A percentile compares a stretch with the other conserved stretches of the same genome.
These are phyloP conservation scores for Amylocarpus encephaloides DNA, from an alignment of 2,329 filamentous ascomycete species.

Conservation along the genomic window DNA sequence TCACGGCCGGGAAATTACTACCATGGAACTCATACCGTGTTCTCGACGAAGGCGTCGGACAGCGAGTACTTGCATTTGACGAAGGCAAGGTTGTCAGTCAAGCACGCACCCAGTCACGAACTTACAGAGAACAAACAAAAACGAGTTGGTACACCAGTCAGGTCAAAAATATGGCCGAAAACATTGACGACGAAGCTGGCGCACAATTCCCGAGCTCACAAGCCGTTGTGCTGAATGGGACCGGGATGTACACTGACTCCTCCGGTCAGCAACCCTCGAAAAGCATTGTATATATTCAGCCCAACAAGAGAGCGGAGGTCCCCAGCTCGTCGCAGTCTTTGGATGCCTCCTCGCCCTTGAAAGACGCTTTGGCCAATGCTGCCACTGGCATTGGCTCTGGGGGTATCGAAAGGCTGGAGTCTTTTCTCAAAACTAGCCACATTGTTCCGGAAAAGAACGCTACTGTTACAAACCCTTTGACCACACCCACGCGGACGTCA, in stretches of 20 bases:
- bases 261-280: slow-evolving; percentile 3
- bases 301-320: too few relatives aligned
- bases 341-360: slow-evolving; percentile 30
- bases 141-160: slow-evolving; percentile 78
- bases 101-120: slow-evolving; percentile 49
- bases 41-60: slow-evolving; percentile 74
- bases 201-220: slow-evolving; percentile 26
- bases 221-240: slow-evolving; percentile 10
- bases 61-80: slow-evolving; percentile 64
- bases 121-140: slow-evolving; percentile 77
- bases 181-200: slow-evolving; percentile 39
- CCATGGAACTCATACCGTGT: slow-evolving; percentile 84
- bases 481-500: background rate
- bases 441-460: too few relatives aligned
- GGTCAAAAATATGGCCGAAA: slow-evolving; percentile 42
- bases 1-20: slow-evolving; percentile 71
- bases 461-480: too few relatives aligned
- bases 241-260: slow-evolving; percentile 3
- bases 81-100: slow-evolving; percentile 62
- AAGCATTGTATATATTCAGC: background rate
- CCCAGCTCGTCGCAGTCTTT: slow-evolving; percentile 22
- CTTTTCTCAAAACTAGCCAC: too few relatives aligned
- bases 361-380: slow-evolving; percentile 28
- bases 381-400: background rate
- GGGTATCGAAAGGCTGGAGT: too few relatives aligned